A percentile compares a stretch with the other conserved stretches of the same genome.
phyloP scores from a whole-genome alignment of 768 basidiomycete genomes.

The Kwoniella sp. region DNA sequence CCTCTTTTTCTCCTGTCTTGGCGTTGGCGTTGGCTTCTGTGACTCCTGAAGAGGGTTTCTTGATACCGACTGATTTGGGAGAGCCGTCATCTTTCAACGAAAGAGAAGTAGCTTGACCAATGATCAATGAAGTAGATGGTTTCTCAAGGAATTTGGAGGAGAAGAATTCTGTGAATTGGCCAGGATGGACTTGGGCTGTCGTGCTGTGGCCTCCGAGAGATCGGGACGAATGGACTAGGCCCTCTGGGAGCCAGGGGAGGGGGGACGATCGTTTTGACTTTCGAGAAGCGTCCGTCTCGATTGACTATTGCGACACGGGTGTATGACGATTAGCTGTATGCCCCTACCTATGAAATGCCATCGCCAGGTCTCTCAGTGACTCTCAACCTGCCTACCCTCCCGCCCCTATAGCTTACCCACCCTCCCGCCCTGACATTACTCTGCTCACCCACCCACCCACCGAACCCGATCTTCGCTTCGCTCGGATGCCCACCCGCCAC shows the following conservation, averaged over 20 bases:
- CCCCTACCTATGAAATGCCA: too few species aligned
- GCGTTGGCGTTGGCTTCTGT: too few species aligned
- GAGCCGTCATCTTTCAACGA: neutral
- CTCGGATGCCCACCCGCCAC: too few species aligned
- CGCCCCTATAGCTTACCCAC: too few species aligned
- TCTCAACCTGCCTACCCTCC: too few species aligned
- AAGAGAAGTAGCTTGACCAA: slow-evolving; percentile 40
- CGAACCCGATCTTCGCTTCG: too few species aligned
- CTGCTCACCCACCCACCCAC: too few species aligned
- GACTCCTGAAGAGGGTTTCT: too few species aligned
- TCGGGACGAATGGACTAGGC: slow-evolving; percentile 41
- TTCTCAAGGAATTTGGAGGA: slow-evolving; percentile 35
- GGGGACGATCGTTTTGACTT: slow-evolving; percentile 33
- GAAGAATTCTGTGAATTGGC: slow-evolving; percentile 50
- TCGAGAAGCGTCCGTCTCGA: slow-evolving; percentile 43
- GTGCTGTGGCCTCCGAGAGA: slow-evolving; percentile 45
- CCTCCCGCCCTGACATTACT: too few species aligned
- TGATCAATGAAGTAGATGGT: slow-evolving; percentile 40
- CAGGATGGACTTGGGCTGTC: slow-evolving; percentile 55
- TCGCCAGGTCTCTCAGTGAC: too few species aligned
- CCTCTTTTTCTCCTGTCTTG: slow-evolving; percentile 5
- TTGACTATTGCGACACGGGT: slow-evolving; percentile 32
- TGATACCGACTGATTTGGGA: slow-evolving; percentile 12
- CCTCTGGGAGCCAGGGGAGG: slow-evolving; percentile 46
- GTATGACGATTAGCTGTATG: too few species aligned